These are phyloP conservation scores for Coemansia sp. DNA, from an alignment of 192 early-diverging fungal species.

Conservation along the genomic window DNA sequence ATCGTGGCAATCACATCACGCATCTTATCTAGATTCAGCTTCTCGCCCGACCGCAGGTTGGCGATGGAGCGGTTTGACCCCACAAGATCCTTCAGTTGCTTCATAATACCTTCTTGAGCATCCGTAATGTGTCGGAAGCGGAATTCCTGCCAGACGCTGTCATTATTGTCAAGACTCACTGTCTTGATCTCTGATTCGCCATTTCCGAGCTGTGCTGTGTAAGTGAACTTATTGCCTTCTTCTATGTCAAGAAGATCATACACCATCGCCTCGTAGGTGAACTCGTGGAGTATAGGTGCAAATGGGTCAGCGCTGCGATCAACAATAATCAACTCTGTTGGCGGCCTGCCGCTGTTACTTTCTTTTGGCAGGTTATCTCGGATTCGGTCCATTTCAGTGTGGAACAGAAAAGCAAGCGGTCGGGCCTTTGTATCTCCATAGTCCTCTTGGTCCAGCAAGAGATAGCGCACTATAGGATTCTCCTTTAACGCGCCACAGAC, in stretches of 20 bases:
- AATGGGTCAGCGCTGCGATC: slow-evolving; percentile 91
- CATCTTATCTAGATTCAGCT: slow-evolving; percentile 41
- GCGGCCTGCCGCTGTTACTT: slow-evolving; percentile 50
- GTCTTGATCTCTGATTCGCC: slow-evolving; percentile 42
- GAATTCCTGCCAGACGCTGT: slow-evolving; percentile 57
- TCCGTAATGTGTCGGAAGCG: slow-evolving; percentile 60
- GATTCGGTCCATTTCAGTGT: slow-evolving; percentile 81
- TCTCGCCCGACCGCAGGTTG: slow-evolving; percentile 40
- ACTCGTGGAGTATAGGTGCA: slow-evolving; percentile 93
- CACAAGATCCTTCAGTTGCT: slow-evolving; percentile 48
- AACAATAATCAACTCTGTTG: slow-evolving; percentile 80
- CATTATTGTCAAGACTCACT: slow-evolving; percentile 44
- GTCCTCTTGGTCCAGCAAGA: slow-evolving; percentile 71
- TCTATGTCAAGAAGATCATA: slow-evolving; percentile 80
- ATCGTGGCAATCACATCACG: slow-evolving; percentile 50
- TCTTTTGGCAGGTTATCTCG: slow-evolving; percentile 65
- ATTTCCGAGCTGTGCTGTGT: slow-evolving; percentile 41
- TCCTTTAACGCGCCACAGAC: slow-evolving; percentile 86
- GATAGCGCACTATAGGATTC: slow-evolving; percentile 90
- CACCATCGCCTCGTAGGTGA: slow-evolving; percentile 99
- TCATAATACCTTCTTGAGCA: slow-evolving; percentile 48
- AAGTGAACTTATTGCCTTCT: slow-evolving; percentile 46
- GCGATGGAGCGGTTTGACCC: slow-evolving; percentile 45
- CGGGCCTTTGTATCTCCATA: slow-evolving; percentile 67
- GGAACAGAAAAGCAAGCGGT: slow-evolving; percentile 76